Percentiles rank a stretch among this genome's conserved stretches.
Evolutionary conservation across 2,329 filamentous ascomycete species (phyloP).

Genomic region (Dryadomyces sulphureus): DNA sequence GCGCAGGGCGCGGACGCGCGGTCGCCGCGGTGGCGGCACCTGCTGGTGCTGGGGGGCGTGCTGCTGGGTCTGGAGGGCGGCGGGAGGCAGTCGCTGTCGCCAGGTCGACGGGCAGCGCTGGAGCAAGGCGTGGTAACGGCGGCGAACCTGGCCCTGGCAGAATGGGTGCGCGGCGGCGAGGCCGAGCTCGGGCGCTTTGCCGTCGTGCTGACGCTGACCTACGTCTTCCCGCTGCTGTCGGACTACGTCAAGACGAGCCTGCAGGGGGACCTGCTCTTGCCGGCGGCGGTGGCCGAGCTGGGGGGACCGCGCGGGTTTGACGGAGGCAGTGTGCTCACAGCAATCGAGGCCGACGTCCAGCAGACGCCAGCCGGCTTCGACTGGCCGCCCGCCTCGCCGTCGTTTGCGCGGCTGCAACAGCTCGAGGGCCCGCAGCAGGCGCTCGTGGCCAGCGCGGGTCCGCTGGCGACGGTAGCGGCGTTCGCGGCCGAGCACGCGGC

Average conservation of each 20-base stretch:
- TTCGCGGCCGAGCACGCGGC: conserved; percentile 41
- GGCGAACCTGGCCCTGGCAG: conserved; percentile 55
- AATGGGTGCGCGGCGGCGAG: conserved; percentile 21
- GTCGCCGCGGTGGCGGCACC: conserved; percentile 64
- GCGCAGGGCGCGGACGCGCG: conserved; percentile 42
- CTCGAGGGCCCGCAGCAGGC: conserved; percentile 37
- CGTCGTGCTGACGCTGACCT: conserved; percentile 59
- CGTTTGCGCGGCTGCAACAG: conserved; percentile 42
- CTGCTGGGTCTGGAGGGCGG: conserved; percentile 60
- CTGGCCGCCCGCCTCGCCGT: conserved; percentile 49
- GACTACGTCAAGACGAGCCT: conserved; percentile 41
- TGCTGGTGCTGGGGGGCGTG: conserved; percentile 66
- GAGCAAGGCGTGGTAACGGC: conserved; percentile 62
- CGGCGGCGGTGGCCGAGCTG: conserved; percentile 51
- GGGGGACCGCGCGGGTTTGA: conserved; percentile 61
- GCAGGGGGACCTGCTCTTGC: conserved; percentile 55
- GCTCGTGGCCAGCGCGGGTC: conserved; percentile 51
- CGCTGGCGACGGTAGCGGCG: conserved; percentile 48
- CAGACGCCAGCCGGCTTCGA: too few species aligned
- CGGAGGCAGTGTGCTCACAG: conserved; percentile 58
- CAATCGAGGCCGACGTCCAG: conserved; percentile 45
- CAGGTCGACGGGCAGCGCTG: conserved; percentile 48
- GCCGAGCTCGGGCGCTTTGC: conserved; percentile 29
- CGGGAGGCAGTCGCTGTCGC: conserved; percentile 47
- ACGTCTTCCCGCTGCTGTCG: conserved; percentile 59